Base-by-base conservation (phyloP, 495 filamentous ascomycete species). In the Lindgomyces ingoldianus region DNA sequence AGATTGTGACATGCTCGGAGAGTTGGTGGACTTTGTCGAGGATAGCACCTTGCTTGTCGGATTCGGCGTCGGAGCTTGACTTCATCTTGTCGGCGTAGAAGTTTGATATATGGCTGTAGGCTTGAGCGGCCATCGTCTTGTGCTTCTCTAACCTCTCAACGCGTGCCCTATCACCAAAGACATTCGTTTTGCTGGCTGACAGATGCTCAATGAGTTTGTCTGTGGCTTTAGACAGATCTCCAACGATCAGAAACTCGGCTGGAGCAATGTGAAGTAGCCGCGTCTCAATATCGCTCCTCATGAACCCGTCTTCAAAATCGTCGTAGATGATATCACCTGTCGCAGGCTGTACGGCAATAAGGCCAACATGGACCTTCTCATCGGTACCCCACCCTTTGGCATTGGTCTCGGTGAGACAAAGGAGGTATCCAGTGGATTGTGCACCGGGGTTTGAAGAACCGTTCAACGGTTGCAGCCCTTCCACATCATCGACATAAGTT, bases 241-340 rank as follows among this genome's bases (percentile, higher is more conserved):
- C 94, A 1, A 98, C 91, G 33, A 98, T 90, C n/a, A 99, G 77
- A 65, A 98, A 89, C 76, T 99, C 94, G 75, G 94, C 96, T 0
- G 94, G 94, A 1, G 93, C 89, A 65, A 99, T 95, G 73, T 99
- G 94, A 18, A 99, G 80, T 22, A 99, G 78, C 42, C 94, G 81
- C 0, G 94, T 98, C 76, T 99, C 94, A 48, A 98, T 90, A 71
- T 99, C 94, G 59, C 89, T 91, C 45, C 94, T 83, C 95, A 98
- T 99, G 76, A 98, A 99, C 1, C 95, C 91, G 70, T 99, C 94
- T 68, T 97, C 91, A 67, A 99, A 99, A 45, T 90, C 87, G 72
- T 99, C 94, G 67, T 97, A 94, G 58, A 98, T 91, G 60, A 99
- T 89, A 70, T 98, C 94, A 46, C 94, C 94, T 0, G 95, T 98